Base-by-base conservation (phyloP, 2,329 filamentous ascomycete species). In the Cercospora sp. region DNA sequence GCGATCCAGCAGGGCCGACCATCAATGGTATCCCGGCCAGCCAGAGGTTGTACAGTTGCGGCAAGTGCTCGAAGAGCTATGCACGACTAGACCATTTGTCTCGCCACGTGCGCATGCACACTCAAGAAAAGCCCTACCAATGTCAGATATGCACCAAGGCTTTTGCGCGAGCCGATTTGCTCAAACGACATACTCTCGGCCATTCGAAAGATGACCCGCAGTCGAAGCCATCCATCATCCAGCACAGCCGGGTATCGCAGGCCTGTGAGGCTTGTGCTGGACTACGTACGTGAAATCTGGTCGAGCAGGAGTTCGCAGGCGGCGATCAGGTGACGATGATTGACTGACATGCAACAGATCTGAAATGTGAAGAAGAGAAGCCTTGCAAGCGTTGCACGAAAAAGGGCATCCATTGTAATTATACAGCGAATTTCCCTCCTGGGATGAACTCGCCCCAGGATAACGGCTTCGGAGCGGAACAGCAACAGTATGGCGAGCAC, bases 331-430 rank as follows among this genome's bases (percentile, higher is more conserved):
- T 24, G 45, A 18, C 37, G 12, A 51, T 12, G 3, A 55, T 21
- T 12, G 16, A 53, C 60, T 63, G 28, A 55, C 61, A 5, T 58
- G 24, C 30, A 13, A 55, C 24, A 64, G 62, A 86, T 71, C 77
- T 86, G 21, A 84, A 84, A 72, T 86, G 85, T 69, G 84, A 86
- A 68, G 84, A 86, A 69, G 80, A 82, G 57, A 86, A 86, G 75
- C 85, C 85, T 7, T 86, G 85, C 72, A 82, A 79, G 69, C 79
- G 85, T 57, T 86, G 85, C 74, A 80, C 77, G 49, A 83, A 83
- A 71, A 85, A 83, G 70, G 80, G 80, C 70, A 80, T 85, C 21
- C 71, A 75, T 5, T 86, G 84, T 66, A 77, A 78, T 66, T 78
- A 75, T 64, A 75, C 75, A 8, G 34, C 73, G 12, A 73, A 60